Percentiles rank a stretch among this genome's conserved stretches.
Conservation (phyloP, 371 early-diverging fungal species). For the Rozella allomycis region DNA sequence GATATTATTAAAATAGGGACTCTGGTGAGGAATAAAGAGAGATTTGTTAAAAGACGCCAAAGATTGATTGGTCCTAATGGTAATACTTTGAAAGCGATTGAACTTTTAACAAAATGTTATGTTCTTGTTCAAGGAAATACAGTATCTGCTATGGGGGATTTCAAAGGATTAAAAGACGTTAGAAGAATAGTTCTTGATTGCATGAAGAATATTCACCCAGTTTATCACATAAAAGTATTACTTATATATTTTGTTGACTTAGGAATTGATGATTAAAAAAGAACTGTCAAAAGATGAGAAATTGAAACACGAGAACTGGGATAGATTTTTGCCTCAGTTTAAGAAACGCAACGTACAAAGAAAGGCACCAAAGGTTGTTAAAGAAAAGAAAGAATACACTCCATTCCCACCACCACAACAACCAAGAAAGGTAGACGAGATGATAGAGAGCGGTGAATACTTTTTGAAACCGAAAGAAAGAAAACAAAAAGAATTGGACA, state of each 20-base stretch:
- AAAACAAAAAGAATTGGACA: slow-evolving; percentile 26
- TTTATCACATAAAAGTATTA: slow-evolving; percentile 89
- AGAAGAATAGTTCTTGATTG: slow-evolving; percentile 83
- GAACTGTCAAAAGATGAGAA: slow-evolving; percentile 92
- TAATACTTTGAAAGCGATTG: slow-evolving; percentile 93
- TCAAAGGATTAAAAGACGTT: slow-evolving; percentile 72
- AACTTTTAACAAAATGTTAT: slow-evolving; percentile 86
- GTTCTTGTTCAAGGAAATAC: slow-evolving; percentile 96
- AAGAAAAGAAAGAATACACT: slow-evolving; percentile 47
- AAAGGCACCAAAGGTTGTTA: slow-evolving; percentile 13
- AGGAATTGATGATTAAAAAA: slow-evolving; percentile 93
- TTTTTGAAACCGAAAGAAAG: slow-evolving; percentile 54
- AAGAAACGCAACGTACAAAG: slow-evolving; percentile 47
- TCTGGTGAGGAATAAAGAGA: slow-evolving; percentile 79
- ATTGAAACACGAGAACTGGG: slow-evolving; percentile 90
- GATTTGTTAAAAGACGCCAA: slow-evolving; percentile 93
- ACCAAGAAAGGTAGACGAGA: slow-evolving; percentile 66
- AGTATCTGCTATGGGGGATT: slow-evolving; percentile 82
- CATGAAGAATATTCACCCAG: slow-evolving; percentile 98
- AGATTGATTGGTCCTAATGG: slow-evolving; percentile 93
- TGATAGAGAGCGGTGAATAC: slow-evolving; percentile 87
- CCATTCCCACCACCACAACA: slow-evolving; percentile 75
- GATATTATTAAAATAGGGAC: slow-evolving; percentile 96
- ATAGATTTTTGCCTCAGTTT: slow-evolving; percentile 92
- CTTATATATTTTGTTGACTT: not conserved